Evolutionary conservation across 306 rosid species (phyloP), one percentile per base, ranked within the genome.

Genomic region (Rosa rugosa): DNA sequence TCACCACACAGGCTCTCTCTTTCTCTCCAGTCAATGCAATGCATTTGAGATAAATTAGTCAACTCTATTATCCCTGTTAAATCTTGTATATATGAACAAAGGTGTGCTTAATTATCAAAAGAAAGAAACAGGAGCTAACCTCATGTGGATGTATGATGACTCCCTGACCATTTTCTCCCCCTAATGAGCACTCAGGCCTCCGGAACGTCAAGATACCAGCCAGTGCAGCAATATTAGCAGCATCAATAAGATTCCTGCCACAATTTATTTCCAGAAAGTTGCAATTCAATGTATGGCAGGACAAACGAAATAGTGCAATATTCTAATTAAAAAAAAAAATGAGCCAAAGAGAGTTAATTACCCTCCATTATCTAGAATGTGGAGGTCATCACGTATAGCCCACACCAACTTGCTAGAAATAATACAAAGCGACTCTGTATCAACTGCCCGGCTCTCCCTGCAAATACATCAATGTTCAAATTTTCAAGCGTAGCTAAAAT

Each of bases 301-400:
- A 27, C 31, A 27, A 27, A 27, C 31, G 31, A 27, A 27, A 27
- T 27, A 27, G 31, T 27, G 31, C 31, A 27, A 27, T 27, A 27
- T 27, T 27, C 31, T 27, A 27, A 27, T 27, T 27, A 2, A 11
- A 2, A 70, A 25, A 13, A 11, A 53, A 25, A 68, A 0, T n/a
- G 31, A 27, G 31, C 31, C 31, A 17, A 36, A 66, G 22, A 72
- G 0, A 68, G 57, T 87, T 80, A n/a, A n/a, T 27, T 79, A 93
- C 98, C 98, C 98, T 38, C 92, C 94, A 79, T 94, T 92, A 81
- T 94, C 98, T 22, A 94, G 68, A 71, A 94, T 91, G 77, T 90
- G 98, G 36, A 94, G 88, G 71, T 94, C 98, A 67, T 92, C 83
- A 11, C 92, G 96, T 42, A 92, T 70, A 27, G 98, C 94, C 98